Conservation (phyloP, 2,329 filamentous ascomycete species). For the Dactylella cylindrospora region DNA sequence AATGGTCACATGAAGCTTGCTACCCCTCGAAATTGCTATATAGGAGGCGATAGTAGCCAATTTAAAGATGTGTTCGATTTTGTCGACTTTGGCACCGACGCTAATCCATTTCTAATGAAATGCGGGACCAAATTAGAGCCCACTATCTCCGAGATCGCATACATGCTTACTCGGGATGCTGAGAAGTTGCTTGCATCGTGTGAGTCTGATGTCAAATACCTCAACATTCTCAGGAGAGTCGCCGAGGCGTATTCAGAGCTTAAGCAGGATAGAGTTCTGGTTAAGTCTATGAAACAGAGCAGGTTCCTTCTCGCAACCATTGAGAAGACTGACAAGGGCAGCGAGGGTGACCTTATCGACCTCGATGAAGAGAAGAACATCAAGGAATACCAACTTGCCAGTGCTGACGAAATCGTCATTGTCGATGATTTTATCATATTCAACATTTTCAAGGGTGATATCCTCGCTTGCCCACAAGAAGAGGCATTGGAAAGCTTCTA, state of each 20-base stretch:
- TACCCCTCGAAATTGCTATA: slow-evolving; percentile 73
- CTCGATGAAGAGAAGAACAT: slow-evolving; percentile 66
- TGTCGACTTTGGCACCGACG: slow-evolving; percentile 85
- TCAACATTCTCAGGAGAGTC: slow-evolving; percentile 76
- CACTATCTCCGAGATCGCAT: slow-evolving; percentile 79
- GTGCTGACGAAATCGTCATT: slow-evolving; percentile 71
- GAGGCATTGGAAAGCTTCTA: slow-evolving; percentile 85
- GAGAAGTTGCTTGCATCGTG: slow-evolving; percentile 77
- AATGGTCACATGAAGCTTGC: slow-evolving; percentile 58
- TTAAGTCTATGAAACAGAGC: slow-evolving; percentile 71
- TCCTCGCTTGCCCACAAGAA: slow-evolving; percentile 87
- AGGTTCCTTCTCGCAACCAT: slow-evolving; percentile 81
- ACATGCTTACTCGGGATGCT: slow-evolving; percentile 79
- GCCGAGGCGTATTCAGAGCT: slow-evolving; percentile 70
- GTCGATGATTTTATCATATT: slow-evolving; percentile 88
- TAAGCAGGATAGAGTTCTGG: slow-evolving; percentile 76
- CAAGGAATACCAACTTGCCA: slow-evolving; percentile 75
- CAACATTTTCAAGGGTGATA: slow-evolving; percentile 77
- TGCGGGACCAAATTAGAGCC: slow-evolving; percentile 91
- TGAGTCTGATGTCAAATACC: slow-evolving; percentile 73
- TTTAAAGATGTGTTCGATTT: slow-evolving; percentile 96
- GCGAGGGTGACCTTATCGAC: slow-evolving; percentile 56
- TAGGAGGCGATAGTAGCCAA: slow-evolving; percentile 66
- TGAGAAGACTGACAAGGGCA: slow-evolving; percentile 58
- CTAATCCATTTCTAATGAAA: slow-evolving; percentile 82